Base-by-base conservation (phyloP, 2,329 filamentous ascomycete genomes). In the Rhynchosporium graminicola region DNA sequence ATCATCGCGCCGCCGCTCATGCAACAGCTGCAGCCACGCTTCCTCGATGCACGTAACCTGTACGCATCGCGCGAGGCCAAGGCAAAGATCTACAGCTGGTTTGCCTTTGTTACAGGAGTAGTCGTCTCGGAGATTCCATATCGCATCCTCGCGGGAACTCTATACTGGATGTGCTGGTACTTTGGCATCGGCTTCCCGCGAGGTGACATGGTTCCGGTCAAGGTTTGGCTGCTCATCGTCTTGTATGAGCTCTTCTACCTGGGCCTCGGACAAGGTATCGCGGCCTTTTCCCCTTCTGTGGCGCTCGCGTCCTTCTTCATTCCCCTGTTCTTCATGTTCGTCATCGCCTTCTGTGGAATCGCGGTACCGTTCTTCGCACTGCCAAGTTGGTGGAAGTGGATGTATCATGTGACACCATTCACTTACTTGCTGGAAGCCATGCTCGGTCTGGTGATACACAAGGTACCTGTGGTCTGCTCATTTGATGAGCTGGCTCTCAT, bases 181-280 rank as follows among this genome's bases (percentile, higher is more conserved):
- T 55, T 28, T 43, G 26, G 20, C 36, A 43, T 55, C 9, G 50
- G 50, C 8, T 40, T 54, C 12, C 38, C 51, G 31, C 31, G 31
- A 40, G 51, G 33, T 6, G 38, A 54, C 7, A 15, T 54, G 33
- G 51, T 42, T 12, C 51, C 38, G 13, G 26, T 40, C 51, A 38
- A 38, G n/a, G 31, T 54, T 33, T 38, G 33, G 33, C 38, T 54
- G 51, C 51, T 54, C 33, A 54, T 54, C 46, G 28, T 50, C 46
- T 50, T 50, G 51, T 54, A 54, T 33, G 51, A 54, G 51, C 38
- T 54, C 31, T 38, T 54, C 38, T 54, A 54, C 20, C 33, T 42
- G 33, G 51, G 51, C n/a, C 33, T 54, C 31, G 51, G 51, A 26
- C 51, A 54, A 54, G 33, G 33, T 12, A 54, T 54, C 51, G 51